A percentile compares a stretch with the other conserved stretches of the same genome.
Conservation (phyloP, 2,329 filamentous ascomycete species). For the Drechslera avenae region DNA sequence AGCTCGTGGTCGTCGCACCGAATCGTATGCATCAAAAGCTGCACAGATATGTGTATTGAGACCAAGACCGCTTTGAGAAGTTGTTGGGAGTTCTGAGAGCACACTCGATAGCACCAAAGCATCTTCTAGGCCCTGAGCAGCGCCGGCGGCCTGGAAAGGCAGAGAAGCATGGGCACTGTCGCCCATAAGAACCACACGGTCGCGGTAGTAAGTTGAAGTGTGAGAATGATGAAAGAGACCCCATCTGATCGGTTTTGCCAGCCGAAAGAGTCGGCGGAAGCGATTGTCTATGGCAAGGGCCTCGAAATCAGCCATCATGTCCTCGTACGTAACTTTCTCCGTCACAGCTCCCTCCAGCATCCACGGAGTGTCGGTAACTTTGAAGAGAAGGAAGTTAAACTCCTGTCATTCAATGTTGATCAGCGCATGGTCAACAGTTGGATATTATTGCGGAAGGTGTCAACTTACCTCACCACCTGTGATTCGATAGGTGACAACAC, state of each 20-base stretch:
- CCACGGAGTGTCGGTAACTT: not conserved
- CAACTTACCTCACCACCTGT: slow-evolving; percentile 19
- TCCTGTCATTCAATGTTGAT: not conserved
- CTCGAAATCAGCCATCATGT: not conserved
- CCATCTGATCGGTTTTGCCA: slow-evolving; percentile 31
- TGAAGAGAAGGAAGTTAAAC: slow-evolving; percentile 29
- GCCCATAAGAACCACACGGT: slow-evolving; percentile 31
- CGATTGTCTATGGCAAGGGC: slow-evolving; percentile 19
- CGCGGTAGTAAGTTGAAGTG: slow-evolving; percentile 32
- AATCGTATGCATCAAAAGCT: slow-evolving; percentile 32
- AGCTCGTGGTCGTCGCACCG: slow-evolving; percentile 28
- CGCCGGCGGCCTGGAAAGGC: slow-evolving; percentile 37
- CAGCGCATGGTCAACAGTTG: too few relatives aligned
- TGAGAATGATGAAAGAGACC: slow-evolving; percentile 31
- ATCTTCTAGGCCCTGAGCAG: slow-evolving; percentile 39
- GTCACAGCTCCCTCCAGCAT: not conserved
- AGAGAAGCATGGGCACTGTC: slow-evolving; percentile 35
- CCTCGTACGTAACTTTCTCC: not conserved
- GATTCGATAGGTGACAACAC: slow-evolving; percentile 33
- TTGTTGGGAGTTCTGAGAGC: slow-evolving; percentile 17
- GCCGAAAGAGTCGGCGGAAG: slow-evolving; percentile 18
- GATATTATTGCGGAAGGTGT: too few relatives aligned
- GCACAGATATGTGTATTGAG: slow-evolving; percentile 15
- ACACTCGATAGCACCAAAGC: slow-evolving; percentile 31
- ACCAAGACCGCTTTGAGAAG: not conserved